Evolutionary conservation across 345 rosid genomes (phyloP).

Genomic region (Zanthoxylum bungeanum): DNA sequence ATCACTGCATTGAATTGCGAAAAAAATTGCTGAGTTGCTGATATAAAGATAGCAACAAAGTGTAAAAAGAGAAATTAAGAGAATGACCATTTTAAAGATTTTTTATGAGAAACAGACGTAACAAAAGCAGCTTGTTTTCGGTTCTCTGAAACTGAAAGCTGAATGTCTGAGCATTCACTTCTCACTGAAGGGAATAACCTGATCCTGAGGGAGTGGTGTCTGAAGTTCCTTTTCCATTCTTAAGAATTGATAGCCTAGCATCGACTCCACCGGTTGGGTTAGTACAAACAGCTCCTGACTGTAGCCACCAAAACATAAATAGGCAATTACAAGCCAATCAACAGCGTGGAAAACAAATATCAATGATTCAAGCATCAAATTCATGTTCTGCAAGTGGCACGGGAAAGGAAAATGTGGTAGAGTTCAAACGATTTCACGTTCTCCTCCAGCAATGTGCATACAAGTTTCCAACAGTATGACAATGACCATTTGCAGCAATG

Average conservation of each 20-base stretch:
- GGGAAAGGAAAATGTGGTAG: not conserved
- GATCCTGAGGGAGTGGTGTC: slow-evolving; percentile 29
- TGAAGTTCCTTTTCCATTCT: slow-evolving; percentile 27
- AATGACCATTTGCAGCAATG: not conserved
- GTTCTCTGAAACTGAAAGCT: slow-evolving; percentile 19
- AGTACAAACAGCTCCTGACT: slow-evolving; percentile 32
- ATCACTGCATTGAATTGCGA: slow-evolving; percentile 10
- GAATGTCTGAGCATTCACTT: slow-evolving; percentile 31
- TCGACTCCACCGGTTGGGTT: slow-evolving; percentile 16
- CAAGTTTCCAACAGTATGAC: not conserved
- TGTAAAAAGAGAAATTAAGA: not conserved
- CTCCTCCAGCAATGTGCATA: not conserved
- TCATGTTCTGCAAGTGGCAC: not conserved
- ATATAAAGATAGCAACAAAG: not conserved
- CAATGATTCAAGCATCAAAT: not conserved
- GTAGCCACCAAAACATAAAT: slow-evolving; percentile 16
- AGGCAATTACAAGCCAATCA: not conserved
- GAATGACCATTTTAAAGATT: slow-evolving; percentile 33
- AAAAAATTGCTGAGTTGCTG: slow-evolving; percentile 2
- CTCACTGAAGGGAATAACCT: slow-evolving; percentile 31
- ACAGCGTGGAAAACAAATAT: not conserved
- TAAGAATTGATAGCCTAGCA: slow-evolving; percentile 24
- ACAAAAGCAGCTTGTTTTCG: slow-evolving; percentile 40
- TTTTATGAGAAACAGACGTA: slow-evolving; percentile 34
- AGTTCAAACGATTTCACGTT: slow-evolving; percentile 3